A percentile compares a stretch with the other conserved stretches of the same genome.
Conservation (phyloP, 176 grass and related monocot species). For the Raddia guianensis region DNA sequence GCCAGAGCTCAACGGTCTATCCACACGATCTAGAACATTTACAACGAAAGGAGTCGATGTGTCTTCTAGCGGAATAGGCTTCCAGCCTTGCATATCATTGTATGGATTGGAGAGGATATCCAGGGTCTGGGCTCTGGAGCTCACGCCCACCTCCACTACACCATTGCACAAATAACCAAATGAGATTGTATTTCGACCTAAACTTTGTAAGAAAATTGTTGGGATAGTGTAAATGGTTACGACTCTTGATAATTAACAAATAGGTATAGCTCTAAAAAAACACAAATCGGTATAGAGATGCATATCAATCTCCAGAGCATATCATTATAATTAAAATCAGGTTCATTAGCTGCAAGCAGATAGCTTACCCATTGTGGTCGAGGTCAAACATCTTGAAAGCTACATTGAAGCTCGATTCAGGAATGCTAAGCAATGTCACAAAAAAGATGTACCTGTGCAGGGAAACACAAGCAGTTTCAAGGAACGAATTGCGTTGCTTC, state of each 20-base stretch:
- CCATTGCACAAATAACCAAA: slow-evolving; percentile 8
- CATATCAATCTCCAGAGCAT: slow-evolving; percentile 16
- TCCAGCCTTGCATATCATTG: too few species aligned
- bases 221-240: slow-evolving; percentile 21
- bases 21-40: too few species aligned
- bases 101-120: too few species aligned
- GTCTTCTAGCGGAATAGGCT: too few species aligned
- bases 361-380: slow-evolving; percentile 75
- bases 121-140: too few species aligned
- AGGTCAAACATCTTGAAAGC: slow-evolving; percentile 99
- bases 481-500: slow-evolving; percentile 13
- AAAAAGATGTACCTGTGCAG: slow-evolving; percentile 93
- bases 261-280: not conserved
- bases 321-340: not conserved
- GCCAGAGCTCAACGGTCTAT: too few species aligned
- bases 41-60: too few species aligned
- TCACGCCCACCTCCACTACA: not conserved
- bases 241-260: slow-evolving; percentile 5
- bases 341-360: not conserved
- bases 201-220: slow-evolving; percentile 28
- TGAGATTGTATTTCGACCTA: not conserved
- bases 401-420: slow-evolving; percentile 88
- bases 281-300: not conserved
- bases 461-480: slow-evolving; percentile 26
- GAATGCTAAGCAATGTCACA: slow-evolving; percentile 94